Conservation (phyloP, 129 eudicot genomes). For the Apium graveolens region DNA sequence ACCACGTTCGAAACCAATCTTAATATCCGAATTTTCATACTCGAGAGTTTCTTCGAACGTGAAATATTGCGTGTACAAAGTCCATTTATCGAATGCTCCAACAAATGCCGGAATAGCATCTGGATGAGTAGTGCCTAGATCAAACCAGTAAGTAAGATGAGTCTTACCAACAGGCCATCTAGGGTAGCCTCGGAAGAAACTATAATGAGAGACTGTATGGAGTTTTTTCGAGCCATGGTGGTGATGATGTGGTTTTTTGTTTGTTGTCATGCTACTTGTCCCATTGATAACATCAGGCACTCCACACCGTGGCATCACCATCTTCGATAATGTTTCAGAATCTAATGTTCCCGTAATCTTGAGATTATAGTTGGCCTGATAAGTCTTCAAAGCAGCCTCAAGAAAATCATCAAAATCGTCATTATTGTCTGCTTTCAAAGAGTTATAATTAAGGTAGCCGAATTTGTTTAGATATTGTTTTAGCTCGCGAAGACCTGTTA, state of each 20-base stretch:
- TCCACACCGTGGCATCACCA: conserved; percentile 23
- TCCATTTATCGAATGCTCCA: conserved; percentile 20
- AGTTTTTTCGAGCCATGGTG: too few species aligned
- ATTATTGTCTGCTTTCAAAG: neutral
- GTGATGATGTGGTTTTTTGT: neutral
- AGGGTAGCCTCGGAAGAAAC: conserved; percentile 3
- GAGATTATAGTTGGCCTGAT: conserved; percentile 21
- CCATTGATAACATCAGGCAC: conserved; percentile 22
- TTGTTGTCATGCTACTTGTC: neutral
- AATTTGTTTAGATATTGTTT: conserved; percentile 16
- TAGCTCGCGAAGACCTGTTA: conserved; percentile 15
- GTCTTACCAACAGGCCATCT: conserved; percentile 15
- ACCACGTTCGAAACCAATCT: conserved; percentile 14
- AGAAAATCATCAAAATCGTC: conserved; percentile 18
- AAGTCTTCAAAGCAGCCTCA: conserved; percentile 18
- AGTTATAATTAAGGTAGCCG: conserved; percentile 13
- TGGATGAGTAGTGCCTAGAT: neutral
- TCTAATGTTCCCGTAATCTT: conserved; percentile 18
- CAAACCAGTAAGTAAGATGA: conserved; percentile 9
- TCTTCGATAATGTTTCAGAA: conserved; percentile 12
- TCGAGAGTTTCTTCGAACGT: conserved; percentile 9
- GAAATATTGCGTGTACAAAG: conserved; percentile 11
- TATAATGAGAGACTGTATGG: conserved; percentile 13
- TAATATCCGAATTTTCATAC: conserved; percentile 1
- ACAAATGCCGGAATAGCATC: neutral